These are phyloP conservation scores for Mikania micrantha DNA, from an alignment of 129 eudicot species.

Conservation along the genomic window DNA sequence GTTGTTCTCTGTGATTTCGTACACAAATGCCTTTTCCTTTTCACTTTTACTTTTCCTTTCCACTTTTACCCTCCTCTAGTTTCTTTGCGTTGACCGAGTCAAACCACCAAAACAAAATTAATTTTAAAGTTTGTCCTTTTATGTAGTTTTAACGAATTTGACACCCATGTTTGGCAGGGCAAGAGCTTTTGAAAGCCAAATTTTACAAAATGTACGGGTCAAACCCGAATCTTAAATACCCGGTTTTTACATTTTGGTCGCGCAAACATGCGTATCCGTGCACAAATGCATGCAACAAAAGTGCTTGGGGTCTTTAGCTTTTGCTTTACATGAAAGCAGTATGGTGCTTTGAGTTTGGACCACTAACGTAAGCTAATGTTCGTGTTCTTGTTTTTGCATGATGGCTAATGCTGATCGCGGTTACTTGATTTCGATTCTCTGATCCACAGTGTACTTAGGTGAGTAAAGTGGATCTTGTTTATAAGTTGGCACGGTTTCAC, in stretches of 20 bases:
- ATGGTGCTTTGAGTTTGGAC: slow-evolving; percentile 22
- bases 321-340: slow-evolving; percentile 23
- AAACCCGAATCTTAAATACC: neutral
- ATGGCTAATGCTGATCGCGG: slow-evolving; percentile 12
- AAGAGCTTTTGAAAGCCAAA: neutral
- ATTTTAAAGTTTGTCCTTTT: neutral
- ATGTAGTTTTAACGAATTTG: neutral
- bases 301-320: slow-evolving; percentile 25
- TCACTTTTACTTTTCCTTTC: slow-evolving; percentile 46
- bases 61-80: slow-evolving; percentile 27
- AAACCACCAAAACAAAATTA: neutral
- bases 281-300: slow-evolving; percentile 8
- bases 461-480: slow-evolving; percentile 18
- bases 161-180: neutral
- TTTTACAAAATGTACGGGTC: neutral
- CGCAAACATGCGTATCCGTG: neutral
- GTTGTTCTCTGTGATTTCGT: slow-evolving; percentile 36
- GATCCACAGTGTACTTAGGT: slow-evolving; percentile 69
- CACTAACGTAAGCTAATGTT: slow-evolving; percentile 17
- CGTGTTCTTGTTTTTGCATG: slow-evolving; percentile 26
- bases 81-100: slow-evolving; percentile 68
- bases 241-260: neutral
- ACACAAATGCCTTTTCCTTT: slow-evolving; percentile 42
- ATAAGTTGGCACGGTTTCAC: neutral
- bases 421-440: slow-evolving; percentile 1